Percentiles rank a stretch among this genome's conserved stretches.
phyloP scores from a whole-genome alignment of 192 early-diverging fungal genomes.

The Ambispora gerdemannii region DNA sequence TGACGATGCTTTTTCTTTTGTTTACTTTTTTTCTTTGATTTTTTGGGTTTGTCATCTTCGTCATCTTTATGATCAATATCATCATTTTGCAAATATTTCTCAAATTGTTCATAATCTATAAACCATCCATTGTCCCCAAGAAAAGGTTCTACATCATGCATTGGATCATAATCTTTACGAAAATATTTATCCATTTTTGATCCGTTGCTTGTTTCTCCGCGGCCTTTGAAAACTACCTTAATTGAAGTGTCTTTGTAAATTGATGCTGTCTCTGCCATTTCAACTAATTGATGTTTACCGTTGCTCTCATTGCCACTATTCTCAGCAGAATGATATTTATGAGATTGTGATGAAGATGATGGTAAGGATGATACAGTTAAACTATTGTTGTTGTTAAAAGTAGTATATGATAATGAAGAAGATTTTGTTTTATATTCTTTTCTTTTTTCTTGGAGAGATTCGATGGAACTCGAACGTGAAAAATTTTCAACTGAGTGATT shows the following conservation, averaged over 20 bases:
- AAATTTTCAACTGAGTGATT: too few relatives aligned
- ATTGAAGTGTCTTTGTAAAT: not conserved
- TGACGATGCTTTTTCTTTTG: conserved; percentile 21
- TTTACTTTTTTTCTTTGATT: conserved; percentile 22
- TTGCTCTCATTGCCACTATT: too few relatives aligned
- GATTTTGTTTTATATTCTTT: too few relatives aligned
- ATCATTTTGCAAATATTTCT: conserved; percentile 10
- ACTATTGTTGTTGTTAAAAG: too few relatives aligned
- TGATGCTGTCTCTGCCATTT: not conserved
- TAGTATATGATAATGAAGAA: too few relatives aligned
- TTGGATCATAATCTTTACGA: conserved; percentile 48
- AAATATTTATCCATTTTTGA: conserved; percentile 62
- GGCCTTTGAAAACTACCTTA: conserved; percentile 26
- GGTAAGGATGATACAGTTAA: too few relatives aligned
- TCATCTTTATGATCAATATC: not conserved
- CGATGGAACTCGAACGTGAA: too few relatives aligned
- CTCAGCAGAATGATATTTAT: too few relatives aligned
- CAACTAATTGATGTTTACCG: not conserved
- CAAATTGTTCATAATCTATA: conserved; percentile 5
- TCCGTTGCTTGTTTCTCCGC: conserved; percentile 41
- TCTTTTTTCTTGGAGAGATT: too few relatives aligned
- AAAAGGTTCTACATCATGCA: conserved; percentile 27
- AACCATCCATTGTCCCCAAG: conserved; percentile 16
- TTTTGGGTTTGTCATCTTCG: not conserved
- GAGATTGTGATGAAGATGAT: not conserved